Evolutionary conservation across 148 eudicot genomes (phyloP), one percentile per base, ranked within the genome.

Genomic region (Nepenthes mirabilis): DNA sequence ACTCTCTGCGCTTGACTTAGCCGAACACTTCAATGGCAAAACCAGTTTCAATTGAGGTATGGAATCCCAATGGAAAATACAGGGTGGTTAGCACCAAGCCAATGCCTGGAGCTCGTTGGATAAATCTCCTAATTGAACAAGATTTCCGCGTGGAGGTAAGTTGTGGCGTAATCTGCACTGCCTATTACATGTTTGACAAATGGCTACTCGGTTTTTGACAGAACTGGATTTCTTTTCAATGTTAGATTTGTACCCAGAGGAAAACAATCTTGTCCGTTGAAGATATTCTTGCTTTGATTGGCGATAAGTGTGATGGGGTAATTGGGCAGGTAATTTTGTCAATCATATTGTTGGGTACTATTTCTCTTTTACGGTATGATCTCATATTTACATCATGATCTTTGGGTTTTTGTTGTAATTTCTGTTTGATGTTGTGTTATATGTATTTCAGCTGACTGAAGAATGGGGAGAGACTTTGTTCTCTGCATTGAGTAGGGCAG

Each of bases 41-140:
- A 58, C 96, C 98, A 33, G 79, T 88, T 52, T 83, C 91, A 57
- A 83, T 91, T 57, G 95, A 91, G 68, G 95, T 91, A 3, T 86
- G 85, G 76, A 91, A 91, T 63, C 98, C 98, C 12, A 82, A 64
- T 74, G 98, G 98, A n/a, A 91, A 85, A 62, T 88, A 88, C 77
- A 85, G 98, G 77, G 98, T 91, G 36, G 59, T 91, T 48, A 91
- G 98, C 86, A 91, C 98, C 2, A 91, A 91, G 47, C 66, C 98
- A 58, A 91, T 91, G 98, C 98, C 98, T 14, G 98, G 98, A 11
- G 88, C 94, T 49, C 74, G 98, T 11, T 91, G 98, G 98, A 88
- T 91, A 65, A 85, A 91, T 74, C 91, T 91, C 65, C 64, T 91
- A 54, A 73, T 84, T 52, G 68, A 91, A 37, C 96, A 88, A 72